These are phyloP conservation scores for Rubus idaeus DNA, from an alignment of 306 rosid genomes.

Conservation along the genomic window DNA sequence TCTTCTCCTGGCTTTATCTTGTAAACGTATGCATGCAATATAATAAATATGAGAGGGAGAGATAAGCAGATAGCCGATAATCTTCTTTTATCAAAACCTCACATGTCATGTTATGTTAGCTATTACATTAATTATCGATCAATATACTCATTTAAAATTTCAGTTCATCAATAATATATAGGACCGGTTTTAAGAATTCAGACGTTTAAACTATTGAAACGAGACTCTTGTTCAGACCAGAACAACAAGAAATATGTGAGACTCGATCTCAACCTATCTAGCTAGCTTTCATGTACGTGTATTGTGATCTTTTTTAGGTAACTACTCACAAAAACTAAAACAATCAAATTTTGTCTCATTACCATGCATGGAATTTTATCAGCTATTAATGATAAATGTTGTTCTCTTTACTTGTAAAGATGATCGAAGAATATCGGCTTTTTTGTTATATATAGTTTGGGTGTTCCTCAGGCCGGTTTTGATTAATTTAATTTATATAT, in stretches of 20 bases:
- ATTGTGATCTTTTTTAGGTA: neutral
- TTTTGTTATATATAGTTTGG: neutral
- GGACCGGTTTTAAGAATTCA: neutral
- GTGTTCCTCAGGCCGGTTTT: neutral
- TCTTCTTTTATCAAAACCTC: neutral
- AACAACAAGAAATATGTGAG: neutral
- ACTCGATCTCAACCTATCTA: neutral
- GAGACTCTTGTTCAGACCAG: neutral
- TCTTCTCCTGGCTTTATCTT: constrained; percentile 30
- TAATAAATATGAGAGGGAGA: neutral
- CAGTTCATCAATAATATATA: neutral
- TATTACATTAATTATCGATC: neutral
- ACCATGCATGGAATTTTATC: neutral
- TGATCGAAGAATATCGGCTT: neutral
- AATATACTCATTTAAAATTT: neutral
- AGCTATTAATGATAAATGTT: neutral
- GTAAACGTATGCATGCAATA: neutral
- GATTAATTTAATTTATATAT: neutral
- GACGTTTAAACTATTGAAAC: neutral
- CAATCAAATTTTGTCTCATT: neutral
- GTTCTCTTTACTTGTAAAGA: no score
- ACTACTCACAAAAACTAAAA: neutral
- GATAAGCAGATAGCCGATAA: neutral
- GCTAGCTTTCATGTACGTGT: neutral
- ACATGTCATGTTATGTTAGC: constrained; percentile 20